phyloP scores from a whole-genome alignment of 106 monocot species.

The Apostasia shenzhenica region DNA sequence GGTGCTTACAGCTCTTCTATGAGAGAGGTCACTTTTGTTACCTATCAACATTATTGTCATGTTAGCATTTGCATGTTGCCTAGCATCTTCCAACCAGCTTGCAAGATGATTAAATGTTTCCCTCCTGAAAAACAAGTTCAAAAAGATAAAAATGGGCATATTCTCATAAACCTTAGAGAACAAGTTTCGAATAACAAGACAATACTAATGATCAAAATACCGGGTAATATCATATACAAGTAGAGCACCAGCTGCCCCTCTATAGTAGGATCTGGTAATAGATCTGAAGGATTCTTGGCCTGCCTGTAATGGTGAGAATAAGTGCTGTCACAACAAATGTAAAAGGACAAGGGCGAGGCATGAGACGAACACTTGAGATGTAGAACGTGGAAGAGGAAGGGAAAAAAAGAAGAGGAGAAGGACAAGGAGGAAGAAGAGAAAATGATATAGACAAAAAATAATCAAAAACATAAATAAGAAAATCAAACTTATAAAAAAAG shows the following conservation, averaged over 20 bases:
- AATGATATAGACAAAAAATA: too few species aligned
- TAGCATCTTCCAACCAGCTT: slow-evolving; percentile 31
- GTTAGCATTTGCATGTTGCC: slow-evolving; percentile 28
- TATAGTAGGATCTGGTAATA: slow-evolving; percentile 55
- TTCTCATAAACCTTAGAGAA: too few species aligned
- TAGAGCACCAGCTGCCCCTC: slow-evolving; percentile 51
- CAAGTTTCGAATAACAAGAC: background rate
- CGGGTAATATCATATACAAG: slow-evolving; percentile 50
- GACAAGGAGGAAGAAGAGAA: too few species aligned
- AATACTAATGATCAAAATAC: slow-evolving; percentile 7
- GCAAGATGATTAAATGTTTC: slow-evolving; percentile 34
- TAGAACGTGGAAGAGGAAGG: background rate
- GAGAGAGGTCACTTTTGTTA: slow-evolving; percentile 26
- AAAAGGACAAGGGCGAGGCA: too few species aligned
- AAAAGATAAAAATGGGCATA: background rate
- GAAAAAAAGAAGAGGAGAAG: too few species aligned
- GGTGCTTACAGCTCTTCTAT: slow-evolving; percentile 25
- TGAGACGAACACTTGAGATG: too few species aligned
- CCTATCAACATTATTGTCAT: slow-evolving; percentile 32
- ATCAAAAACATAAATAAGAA: too few species aligned
- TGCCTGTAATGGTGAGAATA: slow-evolving; percentile 13
- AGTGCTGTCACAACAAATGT: too few species aligned
- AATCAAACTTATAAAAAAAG: too few species aligned
- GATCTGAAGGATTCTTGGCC: slow-evolving; percentile 56
- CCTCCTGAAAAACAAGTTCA: slow-evolving; percentile 11